phyloP scores from a whole-genome alignment of 2,329 filamentous ascomycete genomes.

The Aspergillus jensenii region DNA sequence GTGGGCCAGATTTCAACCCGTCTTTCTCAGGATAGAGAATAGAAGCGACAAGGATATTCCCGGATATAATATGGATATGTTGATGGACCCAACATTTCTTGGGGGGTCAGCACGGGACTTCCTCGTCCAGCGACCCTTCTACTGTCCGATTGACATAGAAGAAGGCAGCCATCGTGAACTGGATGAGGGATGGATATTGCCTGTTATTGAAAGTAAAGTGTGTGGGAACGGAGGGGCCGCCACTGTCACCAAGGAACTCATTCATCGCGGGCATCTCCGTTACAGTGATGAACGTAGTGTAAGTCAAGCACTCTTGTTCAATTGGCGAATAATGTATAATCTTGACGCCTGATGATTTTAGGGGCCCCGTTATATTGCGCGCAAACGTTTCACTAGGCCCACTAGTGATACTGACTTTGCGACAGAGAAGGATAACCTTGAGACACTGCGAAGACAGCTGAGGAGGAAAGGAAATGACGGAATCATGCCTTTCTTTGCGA shows the following conservation, averaged over 20 bases:
- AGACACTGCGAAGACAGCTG: background rate
- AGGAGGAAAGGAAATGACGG: conserved; percentile 5
- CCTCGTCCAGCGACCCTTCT: background rate
- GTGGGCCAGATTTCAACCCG: background rate
- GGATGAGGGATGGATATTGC: background rate
- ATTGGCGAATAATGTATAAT: background rate
- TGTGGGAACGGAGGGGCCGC: background rate
- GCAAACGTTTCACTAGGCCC: conserved; percentile 6
- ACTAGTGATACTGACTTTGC: conserved; percentile 7
- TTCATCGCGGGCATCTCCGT: background rate
- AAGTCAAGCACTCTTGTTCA: background rate
- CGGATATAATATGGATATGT: background rate
- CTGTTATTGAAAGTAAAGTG: background rate
- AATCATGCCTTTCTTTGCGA: conserved; percentile 12
- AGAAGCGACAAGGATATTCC: background rate
- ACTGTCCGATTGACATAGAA: background rate
- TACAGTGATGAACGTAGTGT: background rate
- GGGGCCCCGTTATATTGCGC: background rate
- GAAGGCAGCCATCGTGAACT: background rate
- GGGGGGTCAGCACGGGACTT: background rate
- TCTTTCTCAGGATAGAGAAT: background rate
- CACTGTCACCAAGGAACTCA: background rate
- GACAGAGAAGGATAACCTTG: conserved; percentile 11
- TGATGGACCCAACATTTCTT: background rate
- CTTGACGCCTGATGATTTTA: too few species aligned